These are phyloP conservation scores for Anisodus acutangulus DNA, from an alignment of 257 asterid genomes.

Conservation along the genomic window DNA sequence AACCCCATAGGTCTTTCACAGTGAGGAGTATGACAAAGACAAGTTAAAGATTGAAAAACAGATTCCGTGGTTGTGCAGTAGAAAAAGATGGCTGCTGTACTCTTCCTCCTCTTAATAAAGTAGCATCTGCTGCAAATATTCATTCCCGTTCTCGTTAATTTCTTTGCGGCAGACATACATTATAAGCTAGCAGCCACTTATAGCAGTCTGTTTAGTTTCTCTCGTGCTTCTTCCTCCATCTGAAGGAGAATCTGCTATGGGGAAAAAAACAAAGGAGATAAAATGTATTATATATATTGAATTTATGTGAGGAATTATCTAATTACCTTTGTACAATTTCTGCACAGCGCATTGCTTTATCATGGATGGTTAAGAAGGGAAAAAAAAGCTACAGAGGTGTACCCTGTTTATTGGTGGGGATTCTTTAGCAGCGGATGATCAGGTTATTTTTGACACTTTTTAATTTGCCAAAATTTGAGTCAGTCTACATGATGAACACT, in stretches of 20 bases:
- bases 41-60: neutral
- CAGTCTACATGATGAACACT: conserved; percentile 24
- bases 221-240: neutral
- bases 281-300: neutral
- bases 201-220: neutral
- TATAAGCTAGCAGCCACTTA: neutral
- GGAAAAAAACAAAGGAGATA: neutral
- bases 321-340: conserved; percentile 37
- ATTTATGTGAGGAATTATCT: conserved; percentile 22
- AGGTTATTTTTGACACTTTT: conserved; percentile 56
- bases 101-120: conserved; percentile 7
- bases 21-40: neutral
- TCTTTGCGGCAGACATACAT: neutral
- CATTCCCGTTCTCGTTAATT: neutral
- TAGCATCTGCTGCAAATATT: conserved; percentile 25
- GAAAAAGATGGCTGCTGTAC: neutral
- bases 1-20: conserved; percentile 1
- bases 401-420: conserved; percentile 95
- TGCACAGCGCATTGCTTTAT: too few species aligned
- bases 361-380: conserved; percentile 98
- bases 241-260: neutral
- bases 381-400: conserved; percentile 75
- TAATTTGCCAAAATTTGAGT: neutral
- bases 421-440: conserved; percentile 99
- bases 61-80: conserved; percentile 4